Percentiles rank a stretch among this genome's conserved stretches.
These are phyloP conservation scores for Linnemannia hyalina DNA, from an alignment of 192 early-diverging fungal genomes.

Conservation along the genomic window DNA sequence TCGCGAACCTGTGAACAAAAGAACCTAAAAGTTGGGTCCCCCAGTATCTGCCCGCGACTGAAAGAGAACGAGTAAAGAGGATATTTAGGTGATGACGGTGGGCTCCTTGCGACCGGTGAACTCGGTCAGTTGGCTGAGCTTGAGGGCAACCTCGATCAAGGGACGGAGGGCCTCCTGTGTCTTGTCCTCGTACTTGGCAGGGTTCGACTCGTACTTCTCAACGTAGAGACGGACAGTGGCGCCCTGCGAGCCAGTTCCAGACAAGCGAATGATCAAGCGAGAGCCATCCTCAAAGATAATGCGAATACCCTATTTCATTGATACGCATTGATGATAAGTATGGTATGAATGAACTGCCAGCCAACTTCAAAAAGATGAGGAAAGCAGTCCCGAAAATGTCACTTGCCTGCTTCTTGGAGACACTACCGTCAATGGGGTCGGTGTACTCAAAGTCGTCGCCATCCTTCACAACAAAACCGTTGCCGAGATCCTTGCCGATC, in stretches of 20 bases:
- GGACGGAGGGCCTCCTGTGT: slow-evolving; percentile 90
- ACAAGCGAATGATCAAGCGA: slow-evolving; percentile 92
- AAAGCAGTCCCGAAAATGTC: slow-evolving; percentile 1
- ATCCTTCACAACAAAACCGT: slow-evolving; percentile 73
- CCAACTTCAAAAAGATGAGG: no score
- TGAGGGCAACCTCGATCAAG: slow-evolving; percentile 87
- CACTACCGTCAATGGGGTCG: slow-evolving; percentile 91
- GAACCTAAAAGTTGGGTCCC: no score
- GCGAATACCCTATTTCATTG: slow-evolving; percentile 79
- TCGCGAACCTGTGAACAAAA: no score
- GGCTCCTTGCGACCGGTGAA: slow-evolving; percentile 91
- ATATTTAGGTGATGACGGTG: slow-evolving; percentile 88
- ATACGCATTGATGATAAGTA: neutral
- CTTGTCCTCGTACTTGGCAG: slow-evolving; percentile 70
- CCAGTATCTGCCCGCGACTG: no score
- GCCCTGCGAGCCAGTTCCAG: slow-evolving; percentile 95
- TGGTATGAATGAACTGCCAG: neutral
- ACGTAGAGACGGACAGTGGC: slow-evolving; percentile 97
- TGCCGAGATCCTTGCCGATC: slow-evolving; percentile 73
- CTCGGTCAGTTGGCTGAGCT: slow-evolving; percentile 79
- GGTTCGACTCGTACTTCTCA: slow-evolving; percentile 85
- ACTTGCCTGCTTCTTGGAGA: slow-evolving; percentile 84
- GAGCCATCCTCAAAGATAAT: slow-evolving; percentile 93
- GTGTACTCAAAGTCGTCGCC: slow-evolving; percentile 94
- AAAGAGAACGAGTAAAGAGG: neutral